Base-by-base conservation (phyloP, 2,329 filamentous ascomycete genomes). In the Claviceps cyperi region DNA sequence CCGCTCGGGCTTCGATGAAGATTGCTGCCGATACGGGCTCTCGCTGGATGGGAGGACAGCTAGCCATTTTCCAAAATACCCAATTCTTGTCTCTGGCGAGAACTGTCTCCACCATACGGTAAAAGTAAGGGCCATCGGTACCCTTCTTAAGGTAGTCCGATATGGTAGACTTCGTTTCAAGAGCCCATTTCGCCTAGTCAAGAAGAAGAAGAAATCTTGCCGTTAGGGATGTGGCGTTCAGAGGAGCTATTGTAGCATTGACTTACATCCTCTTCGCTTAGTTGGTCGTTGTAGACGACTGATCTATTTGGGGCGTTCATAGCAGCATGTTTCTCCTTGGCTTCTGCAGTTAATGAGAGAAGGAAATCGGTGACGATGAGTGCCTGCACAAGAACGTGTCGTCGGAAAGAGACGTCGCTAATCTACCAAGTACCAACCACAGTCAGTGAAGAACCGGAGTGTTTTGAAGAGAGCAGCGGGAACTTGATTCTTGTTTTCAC, bases 41-140 rank as follows among this genome's bases (percentile, higher is more conserved):
- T 52, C 80, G 78, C 61, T 90, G 82, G 60, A 99, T 97, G 5
- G 84, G 78, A 22, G 88, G 87, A 63, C 92, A 98, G 57, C 83
- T 87, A 64, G 96, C 89, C 53, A 91, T 83, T 69, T 99, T 99
- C 92, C 92, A 99, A 54, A 89, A 84, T 43, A 94, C 89, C 94
- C 94, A 98, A 63, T 97, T 96, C 71, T 96, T 97, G 66, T 99
- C 92, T 55, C 92, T 78, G 22, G 88, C 87, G 32, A 98, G 78
- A 35, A 98, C 91, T 13, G 90, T 97, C 64, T 97, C 91, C 35
- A 98, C 89, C 80, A 97, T 94, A 39, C 92, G 84, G 67, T 89
- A 85, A 66, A 97, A 98, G 66, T 94, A 94, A 55, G 87, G 86
- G 32, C 92, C 92, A 60, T 94, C 90, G 41, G 75, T 69, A 19